Conservation (phyloP, 2,329 filamentous ascomycete species). For the Exophiala sp. region DNA sequence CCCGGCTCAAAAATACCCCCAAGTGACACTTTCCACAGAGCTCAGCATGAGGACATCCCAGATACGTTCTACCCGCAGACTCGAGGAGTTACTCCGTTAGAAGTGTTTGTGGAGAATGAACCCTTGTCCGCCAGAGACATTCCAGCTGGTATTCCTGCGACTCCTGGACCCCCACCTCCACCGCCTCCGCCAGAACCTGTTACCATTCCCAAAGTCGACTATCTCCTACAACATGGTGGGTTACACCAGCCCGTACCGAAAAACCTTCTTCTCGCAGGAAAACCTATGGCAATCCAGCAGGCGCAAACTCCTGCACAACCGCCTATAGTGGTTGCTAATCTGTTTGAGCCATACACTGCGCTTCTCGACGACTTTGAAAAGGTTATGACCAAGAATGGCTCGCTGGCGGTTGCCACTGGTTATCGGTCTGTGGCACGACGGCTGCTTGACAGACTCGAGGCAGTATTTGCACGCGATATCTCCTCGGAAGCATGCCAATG, state of each 20-base stretch:
- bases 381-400: constrained; percentile 79
- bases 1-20: constrained; percentile 25
- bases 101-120: constrained; percentile 36
- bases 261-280: constrained; percentile 56
- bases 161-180: constrained; percentile 66
- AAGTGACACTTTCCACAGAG: constrained; percentile 1
- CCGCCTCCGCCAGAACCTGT: constrained; percentile 65
- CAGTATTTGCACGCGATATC: constrained; percentile 90
- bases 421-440: constrained; percentile 91
- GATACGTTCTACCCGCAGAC: constrained; percentile 9
- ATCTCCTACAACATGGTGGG: constrained; percentile 85
- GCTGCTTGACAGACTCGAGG: constrained; percentile 83
- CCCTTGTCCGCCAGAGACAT: constrained; percentile 23
- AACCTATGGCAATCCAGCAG: constrained; percentile 39
- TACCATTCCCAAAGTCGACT: constrained; percentile 81
- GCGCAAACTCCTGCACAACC: constrained; percentile 62
- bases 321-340: constrained; percentile 63
- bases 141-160: constrained; percentile 33
- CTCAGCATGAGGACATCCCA: constrained; percentile 2
- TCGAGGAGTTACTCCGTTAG: constrained; percentile 33
- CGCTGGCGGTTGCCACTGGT: constrained; percentile 88
- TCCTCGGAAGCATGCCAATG: constrained; percentile 82
- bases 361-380: constrained; percentile 81
- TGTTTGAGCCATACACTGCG: constrained; percentile 80
- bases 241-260: constrained; percentile 68